Base-by-base conservation (phyloP, 306 rosid species). In the Cucurbita argyrosperma region DNA sequence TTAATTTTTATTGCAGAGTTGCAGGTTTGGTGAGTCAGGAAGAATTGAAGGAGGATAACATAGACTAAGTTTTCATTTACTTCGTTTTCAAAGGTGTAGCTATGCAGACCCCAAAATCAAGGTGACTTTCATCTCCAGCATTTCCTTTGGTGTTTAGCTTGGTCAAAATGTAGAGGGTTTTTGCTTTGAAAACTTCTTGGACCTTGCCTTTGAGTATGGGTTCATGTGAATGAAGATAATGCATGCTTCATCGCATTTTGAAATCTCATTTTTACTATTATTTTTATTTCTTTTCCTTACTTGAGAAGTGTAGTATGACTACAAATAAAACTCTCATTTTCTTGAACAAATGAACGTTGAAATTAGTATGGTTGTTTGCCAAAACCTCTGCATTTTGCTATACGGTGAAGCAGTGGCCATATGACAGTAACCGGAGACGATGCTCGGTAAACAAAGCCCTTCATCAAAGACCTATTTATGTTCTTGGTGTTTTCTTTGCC, bases 81-180 rank as follows among this genome's bases (percentile, higher is more conserved):
- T 80, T 80, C 53, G 82, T 55, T 77, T 74, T 57, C 53, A 21
- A 59, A 77, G 77, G 75, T 81, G 83, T 76, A 82, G 84, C 64
- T 58, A 95, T 95, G 99, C 99, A 95, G 87, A 91, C 99, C 82
- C 90, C 99, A 14, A 95, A 95, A 86, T 83, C 96, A 79, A 89
- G 99, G 97, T 95, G 83, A 78, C 79, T 88, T 77, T 52, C 63
- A 75, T 23, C 66, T 42, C 35, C 60, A 13, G 50, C 74, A 77
- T 38, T 16, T 74, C 65, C 67, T 79, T 71, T 83, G n/a, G 68
- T 43, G 67, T 71, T 18, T 15, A 8, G 42, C 75, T 52, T 51
- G 13, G 18, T 12, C 55, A 67, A 19, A 67, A 19, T 67, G 39
- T 67, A 46, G 30, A 67, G 39, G 56, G 10, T 47, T 26, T 26